Evolutionary conservation across 768 basidiomycete genomes (phyloP), one percentile per base, ranked within the genome.

Genomic region (Lanmaoa rubissima): DNA sequence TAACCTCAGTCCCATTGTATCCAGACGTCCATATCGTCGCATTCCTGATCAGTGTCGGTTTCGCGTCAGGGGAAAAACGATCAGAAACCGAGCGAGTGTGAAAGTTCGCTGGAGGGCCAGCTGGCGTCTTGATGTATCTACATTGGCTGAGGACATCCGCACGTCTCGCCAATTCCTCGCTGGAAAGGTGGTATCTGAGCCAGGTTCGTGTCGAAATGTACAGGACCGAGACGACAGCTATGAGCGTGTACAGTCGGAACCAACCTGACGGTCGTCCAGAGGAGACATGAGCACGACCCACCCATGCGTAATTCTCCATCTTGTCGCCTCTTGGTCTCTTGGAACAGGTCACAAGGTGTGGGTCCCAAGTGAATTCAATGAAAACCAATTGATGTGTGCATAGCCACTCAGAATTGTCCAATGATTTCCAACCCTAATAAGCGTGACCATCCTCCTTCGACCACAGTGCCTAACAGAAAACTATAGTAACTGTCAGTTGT

Each of bases 1-100:
- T 51, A 28, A 92, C 77, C 57, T 87, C 76, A 2, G 83, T 82
- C 1, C 92, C 92, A 42, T 88, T 83, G 28, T 83, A 66, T 24
- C 71, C 68, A 9, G 92, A 91, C 1, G 92, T 94, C 93, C 93
- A 95, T 59, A 96, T 80, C 31, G 77, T 90, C 26, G 86, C 92
- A 60, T 92, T 89, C 68, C 77, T 80, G 53, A 94, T 79, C 48
- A 89, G 75, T 6, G 82, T 76, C 2, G 90, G 76, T 48, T 75
- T 76, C 3, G 90, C 88, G 3, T 85, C 87, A 2, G 74, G 74
- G 10, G 76, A 84, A 62, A 82, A 90, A 5, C 90, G 78, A 68
- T 91, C 89, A 10, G 87, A 90, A 45, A 73, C 67, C 6, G 71
- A 69, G 7, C 88, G 80, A 14, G 66, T 49, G 57, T 77, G 64